phyloP scores from a whole-genome alignment of 1,139 yeast species.

The Saccharomycopsis crataegensis region DNA sequence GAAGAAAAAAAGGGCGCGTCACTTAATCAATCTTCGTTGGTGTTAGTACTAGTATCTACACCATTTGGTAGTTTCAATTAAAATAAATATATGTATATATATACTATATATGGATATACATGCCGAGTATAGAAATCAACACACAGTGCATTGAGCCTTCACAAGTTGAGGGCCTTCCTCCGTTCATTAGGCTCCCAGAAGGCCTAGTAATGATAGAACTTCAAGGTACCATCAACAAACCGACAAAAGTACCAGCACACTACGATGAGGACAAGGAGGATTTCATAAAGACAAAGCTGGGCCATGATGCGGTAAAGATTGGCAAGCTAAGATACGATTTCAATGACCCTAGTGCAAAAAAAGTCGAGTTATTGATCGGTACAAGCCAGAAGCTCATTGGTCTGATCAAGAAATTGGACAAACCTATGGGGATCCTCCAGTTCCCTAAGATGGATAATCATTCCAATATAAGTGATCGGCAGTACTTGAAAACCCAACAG shows the following conservation, averaged over 20 bases:
- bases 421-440: constrained; percentile 17
- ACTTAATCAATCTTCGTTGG: too few species aligned
- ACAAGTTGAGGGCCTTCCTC: constrained; percentile 2
- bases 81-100: too few species aligned
- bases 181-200: constrained; percentile 8
- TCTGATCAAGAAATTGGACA: constrained; percentile 13
- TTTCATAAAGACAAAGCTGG: constrained; percentile 2
- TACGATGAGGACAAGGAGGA: constrained; percentile 2
- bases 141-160: constrained; percentile 2
- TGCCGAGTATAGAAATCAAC: constrained; percentile 16
- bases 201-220: constrained; percentile 18
- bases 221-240: constrained; percentile 19
- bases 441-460: constrained; percentile 9
- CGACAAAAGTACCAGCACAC: constrained; percentile 6
- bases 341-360: background rate
- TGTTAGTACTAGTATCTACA: too few species aligned
- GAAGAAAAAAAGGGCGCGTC: too few species aligned
- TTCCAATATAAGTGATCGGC: background rate
- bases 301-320: constrained; percentile 10
- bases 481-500: background rate
- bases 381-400: constrained; percentile 19
- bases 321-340: constrained; percentile 10
- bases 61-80: too few species aligned
- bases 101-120: background rate
- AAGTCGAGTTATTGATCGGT: constrained; percentile 15